Evolutionary conservation across 2,329 filamentous ascomycete genomes (phyloP), one percentile per base, ranked within the genome.

Genomic region (Curvularia lunata): DNA sequence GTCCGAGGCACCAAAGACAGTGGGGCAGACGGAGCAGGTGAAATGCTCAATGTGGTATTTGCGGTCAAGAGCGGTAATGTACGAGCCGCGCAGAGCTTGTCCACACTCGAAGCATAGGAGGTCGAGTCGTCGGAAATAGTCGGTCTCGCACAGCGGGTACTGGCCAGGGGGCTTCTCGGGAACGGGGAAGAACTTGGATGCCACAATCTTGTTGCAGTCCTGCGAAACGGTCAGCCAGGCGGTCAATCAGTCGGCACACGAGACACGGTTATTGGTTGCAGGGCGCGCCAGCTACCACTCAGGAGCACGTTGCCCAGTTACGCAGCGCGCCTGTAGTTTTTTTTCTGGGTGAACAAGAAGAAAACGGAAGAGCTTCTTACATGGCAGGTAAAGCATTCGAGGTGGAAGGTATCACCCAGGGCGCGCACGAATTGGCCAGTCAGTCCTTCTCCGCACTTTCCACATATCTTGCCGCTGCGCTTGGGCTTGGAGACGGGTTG

Each of bases 31-130:
- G 10, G 93, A 98, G 79, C 95, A 99, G 37, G 95, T 99, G 73
- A 99, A 99, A 79, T 99, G 95, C 77, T 98, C 94, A 66, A 99
- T 96, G 78, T 95, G 74, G 53, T 99, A 99, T 81, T 99, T 99
- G 70, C 92, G 91, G 68, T 99, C 95, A 52, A 99, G 85, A 3
- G 95, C 95, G 16, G 95, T 99, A 73, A 99, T 99, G 79, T 99
- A 99, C 4, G 95, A 98, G 46, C 95, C 95, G 61, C 95, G 90
- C 19, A 99, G 85, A 47, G 95, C 95, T 58, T 92, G 92, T 64
- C 92, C 92, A 75, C 95, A 99, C 62, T 95, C 89, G 77, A 91
- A 91, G 77, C 95, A 99, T 42, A 99, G 84, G 43, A 99, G 84
- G 62, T 94, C 92, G 18, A 99, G 86, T 58, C 95, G 87, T 69